These are phyloP conservation scores for Mycosphaerella arachidis DNA, from an alignment of 2,329 filamentous ascomycete species.

Conservation along the genomic window DNA sequence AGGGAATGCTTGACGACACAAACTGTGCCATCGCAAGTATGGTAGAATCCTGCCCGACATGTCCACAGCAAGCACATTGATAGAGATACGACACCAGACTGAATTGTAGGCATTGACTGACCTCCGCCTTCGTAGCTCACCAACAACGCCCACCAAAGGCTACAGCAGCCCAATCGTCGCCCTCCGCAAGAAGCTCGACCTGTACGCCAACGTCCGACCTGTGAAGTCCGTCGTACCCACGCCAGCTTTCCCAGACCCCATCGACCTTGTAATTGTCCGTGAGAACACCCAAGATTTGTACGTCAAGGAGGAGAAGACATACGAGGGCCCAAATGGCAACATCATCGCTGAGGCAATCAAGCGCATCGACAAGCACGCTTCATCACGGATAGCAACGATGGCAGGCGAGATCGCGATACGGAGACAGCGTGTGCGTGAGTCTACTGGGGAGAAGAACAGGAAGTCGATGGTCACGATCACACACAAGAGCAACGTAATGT, in stretches of 20 bases:
- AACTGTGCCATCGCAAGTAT: background rate
- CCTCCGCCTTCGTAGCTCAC: slow-evolving; percentile 54
- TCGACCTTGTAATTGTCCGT: slow-evolving; percentile 96
- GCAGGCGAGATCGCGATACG: slow-evolving; percentile 91
- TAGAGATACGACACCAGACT: no score
- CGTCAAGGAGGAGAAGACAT: slow-evolving; percentile 92
- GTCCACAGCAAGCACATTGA: no score
- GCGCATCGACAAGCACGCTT: slow-evolving; percentile 84
- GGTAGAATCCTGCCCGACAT: background rate
- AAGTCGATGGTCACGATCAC: slow-evolving; percentile 85
- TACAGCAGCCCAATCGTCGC: slow-evolving; percentile 97
- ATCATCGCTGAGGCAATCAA: slow-evolving; percentile 91
- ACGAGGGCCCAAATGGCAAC: slow-evolving; percentile 66
- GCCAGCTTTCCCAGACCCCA: slow-evolving; percentile 53
- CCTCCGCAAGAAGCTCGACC: slow-evolving; percentile 86
- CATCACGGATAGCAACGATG: slow-evolving; percentile 81
- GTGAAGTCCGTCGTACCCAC: slow-evolving; percentile 75
- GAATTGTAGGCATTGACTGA: background rate
- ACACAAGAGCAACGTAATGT: slow-evolving; percentile 96
- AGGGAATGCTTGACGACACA: background rate
- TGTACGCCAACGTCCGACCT: slow-evolving; percentile 95
- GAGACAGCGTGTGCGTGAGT: slow-evolving; percentile 71
- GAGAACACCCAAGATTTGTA: slow-evolving; percentile 99
- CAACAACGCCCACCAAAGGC: slow-evolving; percentile 81
- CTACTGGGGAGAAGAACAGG: slow-evolving; percentile 56